Conservation (phyloP, 1,284 basidiomycete genomes). For the Rhodotorula sp. region DNA sequence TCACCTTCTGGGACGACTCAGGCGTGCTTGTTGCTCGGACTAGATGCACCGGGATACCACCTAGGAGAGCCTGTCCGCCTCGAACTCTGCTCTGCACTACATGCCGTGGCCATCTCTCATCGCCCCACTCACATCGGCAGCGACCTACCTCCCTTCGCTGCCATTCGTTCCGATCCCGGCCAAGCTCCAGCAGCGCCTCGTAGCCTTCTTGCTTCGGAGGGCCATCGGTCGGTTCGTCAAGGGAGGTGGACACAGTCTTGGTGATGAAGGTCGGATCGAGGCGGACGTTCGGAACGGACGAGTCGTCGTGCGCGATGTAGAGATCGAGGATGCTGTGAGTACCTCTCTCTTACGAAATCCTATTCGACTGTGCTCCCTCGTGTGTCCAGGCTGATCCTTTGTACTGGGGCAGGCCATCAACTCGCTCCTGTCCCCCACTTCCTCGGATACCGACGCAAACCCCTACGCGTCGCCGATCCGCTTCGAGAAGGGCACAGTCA, state of each 20-base stretch:
- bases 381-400: neutral
- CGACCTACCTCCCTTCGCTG: neutral
- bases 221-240: slow-evolving; percentile 4
- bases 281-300: slow-evolving; percentile 86
- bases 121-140: slow-evolving; percentile 5
- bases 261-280: slow-evolving; percentile 75
- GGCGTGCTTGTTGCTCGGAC: too few species aligned
- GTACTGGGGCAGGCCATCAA: slow-evolving; percentile 68
- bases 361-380: neutral
- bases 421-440: slow-evolving; percentile 55
- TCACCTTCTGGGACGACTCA: too few species aligned
- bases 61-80: too few species aligned
- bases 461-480: slow-evolving; percentile 59
- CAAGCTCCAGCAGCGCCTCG: slow-evolving; percentile 11
- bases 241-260: neutral
- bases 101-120: slow-evolving; percentile 8
- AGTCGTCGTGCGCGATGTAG: slow-evolving; percentile 79
- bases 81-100: neutral
- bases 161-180: slow-evolving; percentile 1
- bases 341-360: too few species aligned
- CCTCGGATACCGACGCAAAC: slow-evolving; percentile 46
- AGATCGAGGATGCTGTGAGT: slow-evolving; percentile 18
- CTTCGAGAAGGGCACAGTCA: slow-evolving; percentile 69
- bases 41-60: too few species aligned
- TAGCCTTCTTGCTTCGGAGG: slow-evolving; percentile 6